Conservation (phyloP, 2,329 filamentous ascomycete genomes). For the Teratosphaeria zuluensis region DNA sequence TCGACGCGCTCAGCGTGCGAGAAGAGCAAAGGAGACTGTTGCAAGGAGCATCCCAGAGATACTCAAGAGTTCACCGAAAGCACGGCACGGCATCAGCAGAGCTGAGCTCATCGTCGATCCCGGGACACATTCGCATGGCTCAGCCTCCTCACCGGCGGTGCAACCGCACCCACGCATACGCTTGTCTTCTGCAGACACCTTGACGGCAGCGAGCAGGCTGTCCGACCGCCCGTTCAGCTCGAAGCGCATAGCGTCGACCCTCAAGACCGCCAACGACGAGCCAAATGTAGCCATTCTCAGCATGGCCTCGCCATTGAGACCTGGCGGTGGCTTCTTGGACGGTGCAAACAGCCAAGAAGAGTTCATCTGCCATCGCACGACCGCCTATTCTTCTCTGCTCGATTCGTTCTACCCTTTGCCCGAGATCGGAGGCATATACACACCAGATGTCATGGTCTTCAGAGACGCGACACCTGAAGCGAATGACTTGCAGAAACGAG, state of each 20-base stretch:
- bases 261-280: conserved; percentile 11
- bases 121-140: not conserved
- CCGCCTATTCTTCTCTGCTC: conserved; percentile 48
- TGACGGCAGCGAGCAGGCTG: conserved; percentile 38
- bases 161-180: conserved; percentile 28
- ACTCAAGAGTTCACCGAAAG: conserved; percentile 44
- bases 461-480: conserved; percentile 31
- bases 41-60: conserved; percentile 52
- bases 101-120: conserved; percentile 42
- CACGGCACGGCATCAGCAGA: conserved; percentile 44
- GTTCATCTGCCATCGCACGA: conserved; percentile 51
- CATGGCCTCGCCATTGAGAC: conserved; percentile 53
- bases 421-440: conserved; percentile 47
- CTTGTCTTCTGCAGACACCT: conserved; percentile 43
- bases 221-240: conserved; percentile 14
- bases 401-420: conserved; percentile 53
- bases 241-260: conserved; percentile 10
- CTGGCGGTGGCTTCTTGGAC: conserved; percentile 52
- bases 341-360: conserved; percentile 55
- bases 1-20: conserved; percentile 17
- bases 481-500: conserved; percentile 34
- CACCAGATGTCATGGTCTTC: conserved; percentile 51
- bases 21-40: conserved; percentile 41
- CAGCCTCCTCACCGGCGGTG: not conserved
- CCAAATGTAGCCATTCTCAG: conserved; percentile 48